These are phyloP conservation scores for Vicia faba DNA, from an alignment of 306 rosid genomes.

Conservation along the genomic window DNA sequence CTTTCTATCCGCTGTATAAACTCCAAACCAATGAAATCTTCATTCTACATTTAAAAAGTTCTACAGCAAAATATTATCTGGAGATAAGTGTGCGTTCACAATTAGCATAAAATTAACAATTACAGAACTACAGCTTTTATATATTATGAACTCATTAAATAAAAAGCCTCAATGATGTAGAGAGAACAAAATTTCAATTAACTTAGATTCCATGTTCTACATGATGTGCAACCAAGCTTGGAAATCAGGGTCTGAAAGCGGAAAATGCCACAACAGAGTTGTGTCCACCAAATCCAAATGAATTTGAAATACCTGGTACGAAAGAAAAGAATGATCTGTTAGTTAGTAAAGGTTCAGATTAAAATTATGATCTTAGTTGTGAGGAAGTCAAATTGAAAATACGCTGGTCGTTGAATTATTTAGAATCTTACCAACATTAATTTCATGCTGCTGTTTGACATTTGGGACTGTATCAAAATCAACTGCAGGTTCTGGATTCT, in stretches of 20 bases:
- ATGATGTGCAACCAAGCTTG: slow-evolving; percentile 43
- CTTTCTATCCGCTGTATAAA: slow-evolving; percentile 24
- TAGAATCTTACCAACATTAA: slow-evolving; percentile 81
- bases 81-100: slow-evolving; percentile 32
- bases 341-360: background rate
- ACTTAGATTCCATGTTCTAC: slow-evolving; percentile 43
- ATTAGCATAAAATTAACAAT: slow-evolving; percentile 37
- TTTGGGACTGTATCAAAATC: slow-evolving; percentile 92
- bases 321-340: slow-evolving; percentile 13
- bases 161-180: slow-evolving; percentile 54
- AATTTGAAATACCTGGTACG: slow-evolving; percentile 82
- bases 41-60: slow-evolving; percentile 27
- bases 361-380: slow-evolving; percentile 4
- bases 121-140: slow-evolving; percentile 39
- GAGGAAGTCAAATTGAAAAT: background rate
- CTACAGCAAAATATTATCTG: slow-evolving; percentile 32
- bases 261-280: slow-evolving; percentile 95
- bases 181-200: slow-evolving; percentile 49
- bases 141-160: slow-evolving; percentile 34
- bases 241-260: slow-evolving; percentile 79
- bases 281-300: slow-evolving; percentile 98
- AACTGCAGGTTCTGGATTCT: slow-evolving; percentile 94
- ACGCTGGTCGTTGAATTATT: slow-evolving; percentile 23
- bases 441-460: slow-evolving; percentile 79
- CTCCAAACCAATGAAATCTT: slow-evolving; percentile 32